Conservation (phyloP, 805 yeast species). For the Geotrichum ghanense region DNA sequence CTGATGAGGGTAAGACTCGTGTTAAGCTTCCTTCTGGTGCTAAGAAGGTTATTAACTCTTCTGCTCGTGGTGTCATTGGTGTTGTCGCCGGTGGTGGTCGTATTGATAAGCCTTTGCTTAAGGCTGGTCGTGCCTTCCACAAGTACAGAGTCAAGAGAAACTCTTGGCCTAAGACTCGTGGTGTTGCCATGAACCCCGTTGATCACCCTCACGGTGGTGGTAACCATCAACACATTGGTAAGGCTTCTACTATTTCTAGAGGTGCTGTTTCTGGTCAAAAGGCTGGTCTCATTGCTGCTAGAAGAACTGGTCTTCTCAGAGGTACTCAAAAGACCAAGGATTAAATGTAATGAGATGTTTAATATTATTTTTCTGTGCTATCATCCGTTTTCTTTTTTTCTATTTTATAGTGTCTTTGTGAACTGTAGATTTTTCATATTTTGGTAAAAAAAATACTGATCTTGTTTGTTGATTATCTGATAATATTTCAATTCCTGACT, state of each 20-base stretch:
- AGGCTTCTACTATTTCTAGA: slow-evolving; percentile 98
- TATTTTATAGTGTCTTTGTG: too few species aligned
- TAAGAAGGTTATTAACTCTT: slow-evolving; percentile 89
- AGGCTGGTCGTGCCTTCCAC: slow-evolving; percentile 99
- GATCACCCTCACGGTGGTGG: slow-evolving; percentile 99
- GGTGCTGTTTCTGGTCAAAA: slow-evolving; percentile 99
- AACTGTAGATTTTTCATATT: too few species aligned
- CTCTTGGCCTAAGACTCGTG: slow-evolving; percentile 99
- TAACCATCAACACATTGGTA: slow-evolving; percentile 99
- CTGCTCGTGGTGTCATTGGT: slow-evolving; percentile 99
- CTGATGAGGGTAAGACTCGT: slow-evolving; percentile 98
- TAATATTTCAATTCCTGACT: too few species aligned
- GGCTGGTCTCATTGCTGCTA: slow-evolving; percentile 99
- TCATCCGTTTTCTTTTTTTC: too few species aligned
- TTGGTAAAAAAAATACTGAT: too few species aligned
- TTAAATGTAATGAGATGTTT: slow-evolving; percentile 26
- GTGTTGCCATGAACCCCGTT: slow-evolving; percentile 99
- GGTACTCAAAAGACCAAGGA: slow-evolving; percentile 95
- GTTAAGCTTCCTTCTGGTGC: slow-evolving; percentile 99
- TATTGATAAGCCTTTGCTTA: slow-evolving; percentile 97
- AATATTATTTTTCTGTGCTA: neutral
- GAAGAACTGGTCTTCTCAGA: slow-evolving; percentile 99
- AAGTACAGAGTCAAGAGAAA: slow-evolving; percentile 98
- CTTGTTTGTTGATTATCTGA: too few species aligned
- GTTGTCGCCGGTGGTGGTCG: slow-evolving; percentile 99